Evolutionary conservation across 495 filamentous ascomycete genomes (phyloP), one percentile per base, ranked within the genome.

Genomic region (Neurospora sublineolata): DNA sequence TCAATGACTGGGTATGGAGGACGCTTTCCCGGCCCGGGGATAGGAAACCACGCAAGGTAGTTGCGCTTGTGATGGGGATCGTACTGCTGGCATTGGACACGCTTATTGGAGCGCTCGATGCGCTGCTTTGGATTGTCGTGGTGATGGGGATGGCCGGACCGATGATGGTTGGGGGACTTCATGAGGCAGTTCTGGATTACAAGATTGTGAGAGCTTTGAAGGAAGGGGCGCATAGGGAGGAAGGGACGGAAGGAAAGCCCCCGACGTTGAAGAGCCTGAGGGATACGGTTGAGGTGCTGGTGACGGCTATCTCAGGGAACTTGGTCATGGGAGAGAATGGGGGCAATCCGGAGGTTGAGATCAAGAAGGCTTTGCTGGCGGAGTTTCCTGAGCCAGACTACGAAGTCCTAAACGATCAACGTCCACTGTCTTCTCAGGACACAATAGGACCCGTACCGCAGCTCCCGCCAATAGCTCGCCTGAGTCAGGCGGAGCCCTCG

Each of bases 101-200:
- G 3, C 14, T 64, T 30, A 10, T 27, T 16, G 71, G 40, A 3
- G 44, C 20, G 16, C 30, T 72, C 11, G 42, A 72, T 18, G 60
- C 41, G 0, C 36, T 72, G 33, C 16, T 72, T 37, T 72, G 71
- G 71, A 70, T 72, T 10, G n/a, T 71, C 4, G 38, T 71, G 11
- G 37, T 72, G 27, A 44, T 72, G 39, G 37, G 30, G 38, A 71
- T 58, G 67, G 71, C 71, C 3, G 67, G 39, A 0, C 71, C 71
- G 11, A 72, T 72, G 71, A 72, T 71, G 67, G 30, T 71, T 0
- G 42, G 37, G 0, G 71, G 71, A 14, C 68, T 72, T 9, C 42
- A 72, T n/a, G 71, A 72, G 30, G 71, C 71, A 0, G 20, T 52
- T 14, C 12, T 70, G 9, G 39, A 72, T 33, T 38, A 40, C n/a